Base-by-base conservation (phyloP, 116 monocot genomes). In the Zostera marina region DNA sequence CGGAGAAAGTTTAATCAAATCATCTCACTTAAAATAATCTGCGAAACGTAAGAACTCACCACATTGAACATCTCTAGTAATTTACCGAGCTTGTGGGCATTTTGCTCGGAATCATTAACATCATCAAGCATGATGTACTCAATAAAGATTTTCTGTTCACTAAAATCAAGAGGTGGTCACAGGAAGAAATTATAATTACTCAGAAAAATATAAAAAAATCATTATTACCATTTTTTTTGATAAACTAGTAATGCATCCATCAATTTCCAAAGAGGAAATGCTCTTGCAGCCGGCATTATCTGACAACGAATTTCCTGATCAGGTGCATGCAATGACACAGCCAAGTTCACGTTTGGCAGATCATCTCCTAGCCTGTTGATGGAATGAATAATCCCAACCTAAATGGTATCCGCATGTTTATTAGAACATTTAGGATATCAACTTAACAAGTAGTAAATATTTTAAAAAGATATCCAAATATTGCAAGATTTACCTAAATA, bases 41-140 rank as follows among this genome's bases (percentile, higher is more conserved):
- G 24, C n/a, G 12, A 56, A 59, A 59, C 59, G 42, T 43, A 45
- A 55, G 22, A 45, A 10, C 83, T 68, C 55, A 98, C 98, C 82
- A 77, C 85, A 78, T 85, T 53, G 56, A 98, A 72, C 22, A 59
- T 69, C 60, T 76, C 76, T 48, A 98, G 65, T 12, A 98, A 62
- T 56, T 90, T 86, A 25, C 98, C 89, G 41, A 98, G 89, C 70
- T 85, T 78, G 48, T 86, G 98, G 5, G 98, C 98, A 61, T 98
- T 89, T 67, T 83, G 66, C 61, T 86, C 90, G 51, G 78, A 80
- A 64, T 98, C 98, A 69, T 98, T 98, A 11, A 98, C 72, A n/a
- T 72, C 85, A 64, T 89, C 76, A 70, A 98, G 90, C 98, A 98
- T 90, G 67, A 98, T 98, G 72, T 98, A 90, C 74, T 98, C 98